These are phyloP conservation scores for Jatropha podagrica DNA, from an alignment of 441 rosid genomes.

Conservation along the genomic window DNA sequence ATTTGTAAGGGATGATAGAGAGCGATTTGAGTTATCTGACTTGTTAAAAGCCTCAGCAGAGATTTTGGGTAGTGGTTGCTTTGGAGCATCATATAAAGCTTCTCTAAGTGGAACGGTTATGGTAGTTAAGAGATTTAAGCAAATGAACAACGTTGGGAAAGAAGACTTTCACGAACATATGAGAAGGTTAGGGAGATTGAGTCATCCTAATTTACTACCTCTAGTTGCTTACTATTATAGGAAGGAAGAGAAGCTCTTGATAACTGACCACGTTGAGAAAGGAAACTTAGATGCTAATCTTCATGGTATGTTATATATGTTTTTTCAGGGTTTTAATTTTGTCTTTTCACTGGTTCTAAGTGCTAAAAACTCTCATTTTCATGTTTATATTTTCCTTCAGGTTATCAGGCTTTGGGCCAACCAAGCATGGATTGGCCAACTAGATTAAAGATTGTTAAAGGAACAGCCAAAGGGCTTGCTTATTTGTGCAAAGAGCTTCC, in stretches of 20 bases:
- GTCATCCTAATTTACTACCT: slow-evolving; percentile 68
- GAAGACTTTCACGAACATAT: slow-evolving; percentile 86
- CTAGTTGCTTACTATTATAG: slow-evolving; percentile 81
- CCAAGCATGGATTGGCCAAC: slow-evolving; percentile 72
- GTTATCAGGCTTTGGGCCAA: slow-evolving; percentile 45
- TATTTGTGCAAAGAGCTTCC: slow-evolving; percentile 72
- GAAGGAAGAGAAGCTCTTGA: slow-evolving; percentile 87
- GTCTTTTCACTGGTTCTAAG: no score
- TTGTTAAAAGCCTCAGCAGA: slow-evolving; percentile 87
- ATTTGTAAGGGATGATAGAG: slow-evolving; percentile 58
- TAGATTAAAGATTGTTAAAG: slow-evolving; percentile 68
- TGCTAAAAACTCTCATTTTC: no score
- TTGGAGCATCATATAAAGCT: slow-evolving; percentile 89
- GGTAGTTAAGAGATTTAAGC: slow-evolving; percentile 93
- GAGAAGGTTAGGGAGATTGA: slow-evolving; percentile 70
- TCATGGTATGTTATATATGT: slow-evolving; percentile 51
- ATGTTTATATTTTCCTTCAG: slow-evolving; percentile 33
- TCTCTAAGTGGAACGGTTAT: slow-evolving; percentile 41
- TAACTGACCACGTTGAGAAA: slow-evolving; percentile 50
- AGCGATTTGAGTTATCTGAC: slow-evolving; percentile 69
- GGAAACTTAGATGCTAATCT: slow-evolving; percentile 81
- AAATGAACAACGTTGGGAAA: slow-evolving; percentile 75
- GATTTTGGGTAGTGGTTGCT: slow-evolving; percentile 84
- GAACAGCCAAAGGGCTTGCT: slow-evolving; percentile 66
- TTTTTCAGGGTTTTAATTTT: no score